Percentiles rank a stretch among this genome's conserved stretches.
phyloP scores from a whole-genome alignment of 352 stramenopile genomes.

The Globisporangium nunn region DNA sequence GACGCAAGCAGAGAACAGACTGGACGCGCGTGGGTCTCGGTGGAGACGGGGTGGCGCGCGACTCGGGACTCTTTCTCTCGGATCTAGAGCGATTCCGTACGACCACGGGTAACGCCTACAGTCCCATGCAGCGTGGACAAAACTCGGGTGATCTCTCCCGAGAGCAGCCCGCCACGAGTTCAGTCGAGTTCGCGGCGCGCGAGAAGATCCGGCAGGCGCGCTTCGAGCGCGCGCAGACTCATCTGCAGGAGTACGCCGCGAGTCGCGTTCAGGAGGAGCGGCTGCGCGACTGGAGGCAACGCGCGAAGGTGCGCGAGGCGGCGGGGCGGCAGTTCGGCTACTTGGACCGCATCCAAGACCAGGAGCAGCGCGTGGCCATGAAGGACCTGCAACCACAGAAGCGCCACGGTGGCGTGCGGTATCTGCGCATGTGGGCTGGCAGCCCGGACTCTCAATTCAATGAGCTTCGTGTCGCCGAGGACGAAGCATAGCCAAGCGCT shows the following conservation, averaged over 20 bases:
- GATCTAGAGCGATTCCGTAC: conserved; percentile 51
- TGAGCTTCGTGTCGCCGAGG: background rate
- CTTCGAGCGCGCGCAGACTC: conserved; percentile 36
- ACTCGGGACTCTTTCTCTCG: conserved; percentile 36
- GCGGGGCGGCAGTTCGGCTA: conserved; percentile 50
- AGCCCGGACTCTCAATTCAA: conserved; percentile 77
- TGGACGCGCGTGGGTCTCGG: conserved; percentile 75
- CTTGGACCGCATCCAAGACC: conserved; percentile 50
- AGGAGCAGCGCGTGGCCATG: conserved; percentile 41
- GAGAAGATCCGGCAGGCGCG: conserved; percentile 26
- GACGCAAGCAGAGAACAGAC: conserved; percentile 50
- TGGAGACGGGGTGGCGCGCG: conserved; percentile 38
- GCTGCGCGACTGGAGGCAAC: conserved; percentile 43
- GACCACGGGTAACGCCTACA: conserved; percentile 43
- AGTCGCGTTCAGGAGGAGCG: conserved; percentile 25
- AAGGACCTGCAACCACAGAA: conserved; percentile 58
- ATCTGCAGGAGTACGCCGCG: conserved; percentile 26
- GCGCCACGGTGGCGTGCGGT: conserved; percentile 52
- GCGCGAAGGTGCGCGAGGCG: conserved; percentile 39
- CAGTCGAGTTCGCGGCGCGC: conserved; percentile 27
- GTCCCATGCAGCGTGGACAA: conserved; percentile 29
- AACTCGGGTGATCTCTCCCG: conserved; percentile 37
- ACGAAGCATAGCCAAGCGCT: background rate
- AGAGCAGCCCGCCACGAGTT: conserved; percentile 19
- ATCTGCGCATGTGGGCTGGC: conserved; percentile 77